These are phyloP conservation scores for Cordyceps pruinosa DNA, from an alignment of 2,329 filamentous ascomycete genomes.

Conservation along the genomic window DNA sequence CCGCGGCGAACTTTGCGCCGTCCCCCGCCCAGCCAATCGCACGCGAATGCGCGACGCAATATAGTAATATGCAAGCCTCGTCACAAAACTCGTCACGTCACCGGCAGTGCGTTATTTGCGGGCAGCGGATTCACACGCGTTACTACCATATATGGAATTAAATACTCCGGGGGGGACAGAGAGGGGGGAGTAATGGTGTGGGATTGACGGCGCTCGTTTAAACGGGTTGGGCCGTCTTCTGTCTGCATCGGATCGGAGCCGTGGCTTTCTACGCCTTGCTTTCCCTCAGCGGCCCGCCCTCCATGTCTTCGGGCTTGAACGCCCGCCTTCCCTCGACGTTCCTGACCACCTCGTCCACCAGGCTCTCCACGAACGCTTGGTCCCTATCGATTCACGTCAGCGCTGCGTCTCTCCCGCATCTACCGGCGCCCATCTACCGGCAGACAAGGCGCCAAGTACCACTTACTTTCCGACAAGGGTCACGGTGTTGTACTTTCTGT, in stretches of 20 bases:
- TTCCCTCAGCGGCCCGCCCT: conserved; percentile 29
- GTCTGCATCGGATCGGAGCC: background rate
- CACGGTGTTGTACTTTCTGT: conserved; percentile 79
- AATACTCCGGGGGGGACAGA: background rate
- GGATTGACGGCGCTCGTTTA: background rate
- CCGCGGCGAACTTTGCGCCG: too few relatives aligned
- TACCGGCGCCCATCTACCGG: background rate
- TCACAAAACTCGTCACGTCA: background rate
- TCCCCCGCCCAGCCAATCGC: background rate
- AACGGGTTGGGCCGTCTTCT: background rate
- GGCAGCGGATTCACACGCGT: background rate
- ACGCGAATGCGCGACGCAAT: background rate
- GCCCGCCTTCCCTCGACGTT: conserved; percentile 69
- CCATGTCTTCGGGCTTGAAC: conserved; percentile 59
- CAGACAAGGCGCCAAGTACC: background rate
- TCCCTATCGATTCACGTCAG: conserved; percentile 47
- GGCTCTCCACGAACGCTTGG: conserved; percentile 65
- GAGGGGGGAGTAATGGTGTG: too few relatives aligned
- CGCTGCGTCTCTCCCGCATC: background rate
- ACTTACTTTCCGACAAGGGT: conserved; percentile 66
- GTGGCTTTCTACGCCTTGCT: conserved; percentile 9
- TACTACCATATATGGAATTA: background rate
- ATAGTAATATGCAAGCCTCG: conserved; percentile 1
- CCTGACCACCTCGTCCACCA: conserved; percentile 70
- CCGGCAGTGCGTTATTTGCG: background rate